Evolutionary conservation across 139 green algal genomes (phyloP), one percentile per base, ranked within the genome.

Genomic region (Chlamydomonas asymmetrica): DNA sequence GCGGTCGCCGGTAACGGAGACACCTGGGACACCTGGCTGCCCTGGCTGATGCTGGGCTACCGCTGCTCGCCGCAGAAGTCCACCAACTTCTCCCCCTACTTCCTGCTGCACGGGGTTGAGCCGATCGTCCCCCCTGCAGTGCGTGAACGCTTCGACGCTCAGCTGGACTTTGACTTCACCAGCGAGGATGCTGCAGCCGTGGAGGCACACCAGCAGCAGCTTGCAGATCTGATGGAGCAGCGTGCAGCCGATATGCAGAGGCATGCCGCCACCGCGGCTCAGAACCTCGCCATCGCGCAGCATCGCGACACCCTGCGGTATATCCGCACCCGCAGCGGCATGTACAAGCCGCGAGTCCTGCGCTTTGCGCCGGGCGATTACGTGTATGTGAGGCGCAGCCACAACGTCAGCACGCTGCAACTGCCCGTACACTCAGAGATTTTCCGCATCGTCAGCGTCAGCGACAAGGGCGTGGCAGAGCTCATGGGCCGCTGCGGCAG

Each of bases 31-130:
- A 10, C 68, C 3, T 10, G 9, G 32, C 9, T 86, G 13, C 75
- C 57, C 23, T 74, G 64, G 71, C 45, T 87, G 22, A 45, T 40
- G 7, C 43, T 87, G 52, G 73, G 81, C 1, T 87, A 84, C 43
- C 73, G 43, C 9, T 81, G 69, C 39, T 66, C 23, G 2, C 37
- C n/a, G 8, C 81, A 84, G 63, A 39, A 31, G 3, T 69, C 38
- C 25, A 74, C 59, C 0, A 52, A 41, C 16, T 63, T 66, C 29
- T 45, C 39, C 13, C 71, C 74, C 4, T 85, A 85, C 50, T 4
- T 68, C 5, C 40, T 85, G 32, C 25, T 82, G 18, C 79, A 77
- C 61, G 75, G 43, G 6, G 18, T 56, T 16, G 22, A 5, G 1
- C 75, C 75, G 2, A 27, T 68, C 6, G 34, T 82, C 4, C 80